Conservation (phyloP, 2,329 filamentous ascomycete genomes). For the Aspergillus niger region DNA sequence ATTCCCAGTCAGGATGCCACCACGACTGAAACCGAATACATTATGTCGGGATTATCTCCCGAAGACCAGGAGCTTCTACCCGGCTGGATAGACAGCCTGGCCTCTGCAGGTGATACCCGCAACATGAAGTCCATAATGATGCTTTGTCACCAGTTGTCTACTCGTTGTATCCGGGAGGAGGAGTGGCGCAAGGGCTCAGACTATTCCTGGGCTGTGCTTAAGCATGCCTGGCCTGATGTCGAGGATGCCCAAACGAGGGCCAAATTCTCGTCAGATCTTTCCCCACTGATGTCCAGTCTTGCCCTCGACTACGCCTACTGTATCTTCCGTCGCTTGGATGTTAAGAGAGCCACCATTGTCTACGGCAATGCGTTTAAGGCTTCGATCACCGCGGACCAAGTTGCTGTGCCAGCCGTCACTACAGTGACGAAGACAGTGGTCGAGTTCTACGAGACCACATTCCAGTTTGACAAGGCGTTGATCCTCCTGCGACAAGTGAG, state of each 20-base stretch:
- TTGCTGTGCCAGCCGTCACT: constrained; percentile 34
- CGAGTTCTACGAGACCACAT: constrained; percentile 41
- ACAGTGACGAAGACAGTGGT: constrained; percentile 39
- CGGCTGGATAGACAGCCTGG: constrained; percentile 36
- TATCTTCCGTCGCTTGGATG: constrained; percentile 36
- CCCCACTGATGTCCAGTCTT: constrained; percentile 35
- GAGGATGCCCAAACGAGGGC: constrained; percentile 32
- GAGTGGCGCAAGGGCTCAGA: constrained; percentile 34
- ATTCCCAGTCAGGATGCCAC: constrained; percentile 15
- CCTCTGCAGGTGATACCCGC: constrained; percentile 26
- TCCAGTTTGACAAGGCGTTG: constrained; percentile 38
- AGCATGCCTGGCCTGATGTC: constrained; percentile 36
- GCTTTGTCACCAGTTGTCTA: constrained; percentile 35
- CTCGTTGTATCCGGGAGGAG: constrained; percentile 34
- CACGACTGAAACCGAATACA: constrained; percentile 22
- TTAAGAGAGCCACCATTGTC: constrained; percentile 31
- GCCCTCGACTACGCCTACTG: constrained; percentile 37
- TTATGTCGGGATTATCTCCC: constrained; percentile 23
- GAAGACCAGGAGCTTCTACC: constrained; percentile 34
- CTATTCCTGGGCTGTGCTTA: constrained; percentile 32
- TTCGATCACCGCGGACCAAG: constrained; percentile 33
- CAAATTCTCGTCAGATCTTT: constrained; percentile 32
- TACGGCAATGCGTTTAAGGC: constrained; percentile 40
- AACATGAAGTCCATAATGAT: constrained; percentile 30
- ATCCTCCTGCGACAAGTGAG: constrained; percentile 34